Conservation (phyloP, 768 basidiomycete genomes). For the Suillus fuscotomentosus region DNA sequence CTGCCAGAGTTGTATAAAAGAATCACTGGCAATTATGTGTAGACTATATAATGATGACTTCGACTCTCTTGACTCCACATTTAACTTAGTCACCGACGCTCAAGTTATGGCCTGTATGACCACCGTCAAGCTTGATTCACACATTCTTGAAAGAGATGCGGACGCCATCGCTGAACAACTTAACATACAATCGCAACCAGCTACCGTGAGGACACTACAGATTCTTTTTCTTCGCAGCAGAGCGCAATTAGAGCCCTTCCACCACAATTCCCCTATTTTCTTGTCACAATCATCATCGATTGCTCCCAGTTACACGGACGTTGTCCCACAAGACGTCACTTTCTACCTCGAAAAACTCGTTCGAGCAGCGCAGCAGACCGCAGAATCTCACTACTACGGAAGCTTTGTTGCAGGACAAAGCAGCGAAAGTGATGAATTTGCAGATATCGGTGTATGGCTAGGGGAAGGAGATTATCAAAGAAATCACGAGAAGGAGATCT, state of each 20-base stretch:
- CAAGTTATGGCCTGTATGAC: not conserved
- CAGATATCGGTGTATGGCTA: conserved; percentile 53
- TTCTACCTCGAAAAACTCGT: conserved; percentile 31
- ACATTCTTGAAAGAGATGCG: not conserved
- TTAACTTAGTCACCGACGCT: not conserved
- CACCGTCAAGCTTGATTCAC: not conserved
- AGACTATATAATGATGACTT: not conserved
- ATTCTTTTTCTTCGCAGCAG: not conserved
- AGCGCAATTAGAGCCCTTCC: not conserved
- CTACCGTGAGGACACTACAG: not conserved
- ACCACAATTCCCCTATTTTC: conserved; percentile 11
- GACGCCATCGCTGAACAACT: not conserved
- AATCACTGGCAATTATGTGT: not conserved
- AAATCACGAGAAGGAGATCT: conserved; percentile 29
- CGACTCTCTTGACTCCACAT: not conserved
- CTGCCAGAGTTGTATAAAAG: not conserved
- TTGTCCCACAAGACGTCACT: conserved; percentile 7
- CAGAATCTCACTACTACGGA: conserved; percentile 41
- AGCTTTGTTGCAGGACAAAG: conserved; percentile 51
- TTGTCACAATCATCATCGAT: conserved; percentile 4
- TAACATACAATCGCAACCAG: not conserved
- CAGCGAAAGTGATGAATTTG: conserved; percentile 59
- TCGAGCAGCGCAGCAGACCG: conserved; percentile 36
- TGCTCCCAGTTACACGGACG: not conserved
- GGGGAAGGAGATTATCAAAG: conserved; percentile 37